Evolutionary conservation across 768 basidiomycete genomes (phyloP), one percentile per base, ranked within the genome.

Genomic region (Mrakia hoshinonis): DNA sequence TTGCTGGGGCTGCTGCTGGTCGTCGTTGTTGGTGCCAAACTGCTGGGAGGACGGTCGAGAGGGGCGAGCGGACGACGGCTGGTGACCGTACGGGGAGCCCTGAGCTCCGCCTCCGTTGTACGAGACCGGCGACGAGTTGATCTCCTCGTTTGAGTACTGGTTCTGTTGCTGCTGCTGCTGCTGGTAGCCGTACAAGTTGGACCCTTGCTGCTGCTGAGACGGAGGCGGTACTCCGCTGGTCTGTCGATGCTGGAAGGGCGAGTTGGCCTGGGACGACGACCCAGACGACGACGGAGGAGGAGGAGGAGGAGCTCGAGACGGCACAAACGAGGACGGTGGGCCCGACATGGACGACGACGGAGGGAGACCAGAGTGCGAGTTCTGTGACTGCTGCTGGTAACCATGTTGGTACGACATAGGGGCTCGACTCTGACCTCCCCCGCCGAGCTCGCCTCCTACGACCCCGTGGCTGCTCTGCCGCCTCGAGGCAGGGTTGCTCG

Each of bases 241-340:
- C 22, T 0, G 18, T 48, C 64, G 64, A 26, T 49, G 38, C 39
- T 55, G 36, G 48, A 39, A 58, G 52, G 52, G 67, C 6, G 67
- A 68, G n/a, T 43, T 43, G 43, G 15, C 43, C 43, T 43, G 43
- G 15, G 43, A 43, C 43, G 43, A 43, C 15, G 55, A 54, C 47
- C 20, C 20, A 2, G 55, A 55, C 5, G 18, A 24, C n/a, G 62
- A 29, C 11, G 36, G 47, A 10, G 67, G 67, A 38, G 67, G 67
- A 51, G 67, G 47, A 12, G 67, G 67, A 1, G 67, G 67, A 11
- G 67, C 67, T 58, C 67, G 11, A 0, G 67, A 54, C 2, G 67
- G 67, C 0, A 68, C 52, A 36, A 68, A 68, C n/a, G 67, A 54
- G 39, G 67, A 68, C 1, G 67, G 67, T 12, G 67, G 67, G 43